These are phyloP conservation scores for Thamnidium elegans DNA, from an alignment of 192 early-diverging fungal species.

Conservation along the genomic window DNA sequence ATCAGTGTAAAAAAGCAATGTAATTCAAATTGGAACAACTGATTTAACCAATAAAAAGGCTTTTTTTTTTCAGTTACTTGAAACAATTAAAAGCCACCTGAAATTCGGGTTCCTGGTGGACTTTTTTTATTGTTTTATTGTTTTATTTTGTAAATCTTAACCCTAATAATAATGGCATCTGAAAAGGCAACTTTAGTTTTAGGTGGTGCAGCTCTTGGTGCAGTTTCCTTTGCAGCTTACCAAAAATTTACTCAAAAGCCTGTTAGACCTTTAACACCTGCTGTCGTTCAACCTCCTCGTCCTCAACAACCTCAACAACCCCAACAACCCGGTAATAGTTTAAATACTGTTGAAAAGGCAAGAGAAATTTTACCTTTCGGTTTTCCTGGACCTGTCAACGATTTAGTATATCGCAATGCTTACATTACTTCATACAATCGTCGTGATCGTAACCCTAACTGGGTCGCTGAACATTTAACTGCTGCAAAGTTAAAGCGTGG, in stretches of 20 bases:
- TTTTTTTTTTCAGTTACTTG: too few species aligned
- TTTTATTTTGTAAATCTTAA: neutral
- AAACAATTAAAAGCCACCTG: too few species aligned
- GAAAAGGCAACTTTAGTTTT: conserved; percentile 31
- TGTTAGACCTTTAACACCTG: neutral
- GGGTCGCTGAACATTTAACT: conserved; percentile 74
- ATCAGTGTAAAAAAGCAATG: too few species aligned
- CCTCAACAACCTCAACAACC: conserved; percentile 8
- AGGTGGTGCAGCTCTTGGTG: conserved; percentile 43
- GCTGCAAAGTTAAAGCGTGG: conserved; percentile 51
- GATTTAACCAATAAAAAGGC: too few species aligned
- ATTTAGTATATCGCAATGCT: conserved; percentile 62
- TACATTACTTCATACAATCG: conserved; percentile 81
- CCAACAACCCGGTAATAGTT: neutral
- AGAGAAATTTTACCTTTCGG: conserved; percentile 38
- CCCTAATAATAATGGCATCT: conserved; percentile 5
- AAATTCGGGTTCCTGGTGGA: too few species aligned
- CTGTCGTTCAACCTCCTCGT: neutral
- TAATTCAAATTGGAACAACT: too few species aligned
- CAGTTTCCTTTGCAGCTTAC: conserved; percentile 30
- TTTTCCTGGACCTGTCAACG: conserved; percentile 64
- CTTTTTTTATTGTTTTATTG: too few species aligned
- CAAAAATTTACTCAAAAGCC: conserved; percentile 31
- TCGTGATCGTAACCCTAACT: conserved; percentile 69
- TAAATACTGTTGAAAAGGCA: conserved; percentile 27